A percentile compares a stretch with the other conserved stretches of the same genome.
Evolutionary conservation across 306 rosid genomes (phyloP).

Genomic region (Trichosanthes truncata): DNA sequence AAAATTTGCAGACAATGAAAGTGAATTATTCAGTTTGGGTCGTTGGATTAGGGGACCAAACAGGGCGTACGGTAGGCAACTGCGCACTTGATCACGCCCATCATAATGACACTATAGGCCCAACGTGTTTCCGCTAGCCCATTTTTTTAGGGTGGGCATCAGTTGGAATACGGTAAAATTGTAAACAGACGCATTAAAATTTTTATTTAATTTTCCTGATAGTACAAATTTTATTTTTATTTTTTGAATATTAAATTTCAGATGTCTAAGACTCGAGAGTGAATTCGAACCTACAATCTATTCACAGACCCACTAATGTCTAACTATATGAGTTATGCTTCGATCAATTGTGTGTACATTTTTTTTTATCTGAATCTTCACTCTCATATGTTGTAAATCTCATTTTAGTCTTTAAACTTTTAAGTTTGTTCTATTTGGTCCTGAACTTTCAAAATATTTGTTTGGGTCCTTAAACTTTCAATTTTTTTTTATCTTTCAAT

Average conservation of each 20-base stretch:
- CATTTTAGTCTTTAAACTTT: too few species aligned
- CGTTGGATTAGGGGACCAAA: constrained; percentile 11
- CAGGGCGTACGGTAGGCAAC: background rate
- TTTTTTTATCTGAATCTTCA: too few species aligned
- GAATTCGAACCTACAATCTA: too few species aligned
- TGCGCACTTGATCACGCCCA: background rate
- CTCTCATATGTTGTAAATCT: too few species aligned
- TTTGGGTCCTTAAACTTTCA: too few species aligned
- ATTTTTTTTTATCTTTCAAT: too few species aligned
- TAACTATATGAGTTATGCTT: too few species aligned
- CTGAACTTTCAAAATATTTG: too few species aligned
- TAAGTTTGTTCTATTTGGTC: too few species aligned
- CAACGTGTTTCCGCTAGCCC: background rate
- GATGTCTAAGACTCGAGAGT: background rate
- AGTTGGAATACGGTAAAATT: background rate
- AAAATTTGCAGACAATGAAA: background rate
- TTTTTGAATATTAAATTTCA: background rate
- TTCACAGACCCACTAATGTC: too few species aligned
- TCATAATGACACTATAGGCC: background rate
- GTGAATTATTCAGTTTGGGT: background rate
- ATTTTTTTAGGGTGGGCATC: background rate
- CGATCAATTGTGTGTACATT: too few species aligned
- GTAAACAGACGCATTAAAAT: background rate
- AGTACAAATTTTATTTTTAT: background rate
- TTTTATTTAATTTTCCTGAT: background rate